Evolutionary conservation across 805 yeast genomes (phyloP), one percentile per base, ranked within the genome.

Genomic region (Candida koratica): DNA sequence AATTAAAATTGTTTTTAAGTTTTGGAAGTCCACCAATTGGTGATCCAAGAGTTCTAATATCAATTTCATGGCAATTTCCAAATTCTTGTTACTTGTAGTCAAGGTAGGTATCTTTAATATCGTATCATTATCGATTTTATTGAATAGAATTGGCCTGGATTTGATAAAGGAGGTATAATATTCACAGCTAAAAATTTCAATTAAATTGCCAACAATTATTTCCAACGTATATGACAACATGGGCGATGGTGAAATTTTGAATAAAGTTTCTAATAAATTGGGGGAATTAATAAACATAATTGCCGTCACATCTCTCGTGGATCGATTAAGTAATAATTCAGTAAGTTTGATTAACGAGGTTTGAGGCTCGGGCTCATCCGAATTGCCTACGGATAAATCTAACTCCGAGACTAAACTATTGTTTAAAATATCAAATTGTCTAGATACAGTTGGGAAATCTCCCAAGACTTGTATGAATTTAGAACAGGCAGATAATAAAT

Each of bases 21-120:
- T 31, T 36, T 36, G 2, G 47, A 28, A 17, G 51, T 52, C 18
- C 55, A 56, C 28, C 57, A 60, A 20, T 14, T 31, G 15, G 6
- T 30, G 35, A 31, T 36, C 39, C 19, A 57, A 35, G 8, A 45
- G 17, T 32, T 55, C 53, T 15, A 58, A 37, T 15, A 56, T 27
- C 24, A 52, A 46, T 19, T 44, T 37, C n/a, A 52, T 20, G 4
- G 54, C 34, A 13, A 34, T 25, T 10, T 28, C 31, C 13, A 44
- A 35, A 29, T 43, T 43, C 22, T 27, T 26, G 25, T 40, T 37
- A 17, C 43, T 36, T 1, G 30, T n/a, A n/a, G 32, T 25, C 5
- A 12, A 9, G 5, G 28, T 34, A 26, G 33, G 33, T 9, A 28
- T 19, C n/a, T 25, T 25, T n/a, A 26, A 25, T 14, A 20, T 20